phyloP scores from a whole-genome alignment of 116 monocot species.

The Cymodocea nodosa region DNA sequence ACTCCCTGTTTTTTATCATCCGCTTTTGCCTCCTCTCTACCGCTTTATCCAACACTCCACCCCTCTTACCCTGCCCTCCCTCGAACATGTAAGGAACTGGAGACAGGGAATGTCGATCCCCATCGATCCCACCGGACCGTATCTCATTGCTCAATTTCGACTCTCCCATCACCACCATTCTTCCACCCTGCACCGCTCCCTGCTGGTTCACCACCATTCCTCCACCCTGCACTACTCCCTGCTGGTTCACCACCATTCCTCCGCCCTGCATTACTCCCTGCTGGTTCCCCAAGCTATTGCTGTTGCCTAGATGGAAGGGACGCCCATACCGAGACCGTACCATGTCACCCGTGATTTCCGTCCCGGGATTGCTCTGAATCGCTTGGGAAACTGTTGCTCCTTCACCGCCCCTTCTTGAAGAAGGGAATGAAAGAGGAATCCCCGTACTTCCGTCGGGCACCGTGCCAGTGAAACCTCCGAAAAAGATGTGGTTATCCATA shows the following conservation, averaged over 20 bases:
- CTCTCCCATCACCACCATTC: too few species aligned
- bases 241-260: neutral
- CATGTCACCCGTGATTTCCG: neutral
- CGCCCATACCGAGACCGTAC: too few species aligned
- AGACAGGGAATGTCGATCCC: constrained; percentile 36
- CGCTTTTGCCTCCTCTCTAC: constrained; percentile 72
- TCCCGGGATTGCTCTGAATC: neutral
- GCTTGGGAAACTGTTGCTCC: neutral
- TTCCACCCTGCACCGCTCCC: neutral
- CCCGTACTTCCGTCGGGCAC: too few species aligned
- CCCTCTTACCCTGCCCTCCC: constrained; percentile 17
- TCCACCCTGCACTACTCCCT: neutral
- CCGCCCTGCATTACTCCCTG: neutral
- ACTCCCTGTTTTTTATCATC: constrained; percentile 89
- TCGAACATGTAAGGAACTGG: constrained; percentile 24
- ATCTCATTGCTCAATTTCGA: constrained; percentile 14
- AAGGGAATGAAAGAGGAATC: constrained; percentile 15
- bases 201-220: neutral
- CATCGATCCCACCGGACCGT: constrained; percentile 17
- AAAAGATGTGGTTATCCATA: constrained; percentile 7
- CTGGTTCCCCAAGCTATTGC: neutral
- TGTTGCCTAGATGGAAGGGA: neutral
- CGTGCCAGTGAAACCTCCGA: constrained; percentile 9
- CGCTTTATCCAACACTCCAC: constrained; percentile 43
- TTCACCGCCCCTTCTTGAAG: neutral